Evolutionary conservation across 2,329 filamentous ascomycete species (phyloP).

Genomic region (Ramichloridium luteum): DNA sequence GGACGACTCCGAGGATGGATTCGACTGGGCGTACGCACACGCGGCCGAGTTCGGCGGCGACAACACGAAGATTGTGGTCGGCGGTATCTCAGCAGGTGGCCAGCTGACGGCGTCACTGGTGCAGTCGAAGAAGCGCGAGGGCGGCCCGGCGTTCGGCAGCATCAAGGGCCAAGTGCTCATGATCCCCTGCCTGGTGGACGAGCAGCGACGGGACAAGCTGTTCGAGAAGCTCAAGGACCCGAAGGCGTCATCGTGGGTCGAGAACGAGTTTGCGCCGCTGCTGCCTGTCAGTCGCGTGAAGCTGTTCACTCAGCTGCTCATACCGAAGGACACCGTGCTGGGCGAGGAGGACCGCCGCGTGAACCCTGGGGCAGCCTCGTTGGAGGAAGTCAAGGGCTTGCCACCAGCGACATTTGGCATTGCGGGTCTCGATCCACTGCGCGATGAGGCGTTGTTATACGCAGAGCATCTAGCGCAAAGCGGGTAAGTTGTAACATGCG

Average conservation of each 20-base stretch:
- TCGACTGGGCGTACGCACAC: slow-evolving; percentile 42
- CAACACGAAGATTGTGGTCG: slow-evolving; percentile 30
- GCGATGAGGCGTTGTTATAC: slow-evolving; percentile 40
- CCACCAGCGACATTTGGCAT: slow-evolving; percentile 36
- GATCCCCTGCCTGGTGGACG: slow-evolving; percentile 36
- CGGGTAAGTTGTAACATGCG: slow-evolving; percentile 24
- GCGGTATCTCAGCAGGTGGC: slow-evolving; percentile 39
- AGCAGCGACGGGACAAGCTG: slow-evolving; percentile 25
- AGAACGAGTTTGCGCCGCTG: slow-evolving; percentile 40
- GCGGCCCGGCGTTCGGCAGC: slow-evolving; percentile 18
- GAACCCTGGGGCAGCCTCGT: slow-evolving; percentile 28
- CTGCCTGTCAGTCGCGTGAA: slow-evolving; percentile 30
- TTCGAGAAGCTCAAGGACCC: slow-evolving; percentile 28
- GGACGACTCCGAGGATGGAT: slow-evolving; percentile 43
- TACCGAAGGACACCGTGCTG: slow-evolving; percentile 7
- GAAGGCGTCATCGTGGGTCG: slow-evolving; percentile 32
- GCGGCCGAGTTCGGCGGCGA: slow-evolving; percentile 30
- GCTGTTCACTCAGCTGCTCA: slow-evolving; percentile 14
- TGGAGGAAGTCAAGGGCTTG: slow-evolving; percentile 29
- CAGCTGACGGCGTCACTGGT: slow-evolving; percentile 33
- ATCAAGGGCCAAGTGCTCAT: slow-evolving; percentile 41
- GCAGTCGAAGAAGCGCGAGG: slow-evolving; percentile 26
- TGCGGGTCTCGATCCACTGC: slow-evolving; percentile 35
- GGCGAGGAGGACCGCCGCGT: slow-evolving; percentile 25
- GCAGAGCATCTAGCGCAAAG: slow-evolving; percentile 33